Evolutionary conservation across 371 early-diverging fungal genomes (phyloP), one percentile per base, ranked within the genome.

Genomic region (Mucor indicus): DNA sequence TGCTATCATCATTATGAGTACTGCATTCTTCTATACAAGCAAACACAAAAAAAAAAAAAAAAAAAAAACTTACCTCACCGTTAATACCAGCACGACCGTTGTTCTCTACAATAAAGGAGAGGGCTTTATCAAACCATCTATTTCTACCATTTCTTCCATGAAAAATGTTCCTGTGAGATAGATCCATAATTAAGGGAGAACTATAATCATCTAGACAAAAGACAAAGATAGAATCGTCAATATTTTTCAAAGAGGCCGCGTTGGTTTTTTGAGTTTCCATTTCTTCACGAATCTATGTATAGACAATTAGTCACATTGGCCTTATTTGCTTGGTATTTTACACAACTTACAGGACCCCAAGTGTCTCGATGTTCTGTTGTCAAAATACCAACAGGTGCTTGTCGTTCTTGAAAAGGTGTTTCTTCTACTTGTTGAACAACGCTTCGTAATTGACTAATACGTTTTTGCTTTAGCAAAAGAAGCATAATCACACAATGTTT

Each of bases 71-170:
- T 75, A 85, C 86, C 69, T 98, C 97, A 33, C 96, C 95, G 67
- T 95, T 98, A 52, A 92, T 77, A 50, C 97, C 98, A 25, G 89
- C 87, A 36, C 90, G 84, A 19, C 95, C 98, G 50, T 84, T 89
- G 56, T 69, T 84, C 39, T 89, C 75, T 19, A 95, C 86, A 53
- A 95, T 85, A 40, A 96, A 65, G 60, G 89, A 89, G 41, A 98
- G 66, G 13, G 91, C 71, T 75, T 96, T 98, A 75, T 98, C 97
- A 69, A 92, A 95, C 96, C 96, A 98, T 21, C 98, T 80, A 72
- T 98, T 98, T 23, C 60, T 65, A 1, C 81, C 96, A 35, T 87
- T 75, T 32, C 65, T 53, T 15, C 83, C 84, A 65, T 92, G 92
- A 76, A 90, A 90, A 32, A 89, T 63, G 55, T 91, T 88, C 22